Evolutionary conservation across 73 alveolate species (phyloP), one percentile per base, ranked within the genome.

Genomic region (Paramecium octaurelia): DNA sequence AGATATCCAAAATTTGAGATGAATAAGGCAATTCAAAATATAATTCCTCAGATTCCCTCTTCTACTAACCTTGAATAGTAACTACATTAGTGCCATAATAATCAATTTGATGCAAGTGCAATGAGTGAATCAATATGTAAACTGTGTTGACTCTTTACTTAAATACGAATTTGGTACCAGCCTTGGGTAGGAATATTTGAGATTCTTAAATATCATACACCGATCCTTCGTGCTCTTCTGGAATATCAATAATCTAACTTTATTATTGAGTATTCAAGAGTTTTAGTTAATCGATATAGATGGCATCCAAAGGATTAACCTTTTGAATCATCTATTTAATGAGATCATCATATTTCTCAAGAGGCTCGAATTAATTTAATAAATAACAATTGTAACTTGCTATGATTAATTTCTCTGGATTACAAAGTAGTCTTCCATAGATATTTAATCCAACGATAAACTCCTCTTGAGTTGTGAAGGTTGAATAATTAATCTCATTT

Each of bases 181-280:
- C 9, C 9, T 64, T 64, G 4, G 44, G 16, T 64, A 64, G 31
- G 14, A 64, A 27, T 16, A 64, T 64, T 64, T 64, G 12, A 2
- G 84, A 64, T 24, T 64, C 84, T 34, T 64, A n/a, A 11, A 64
- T 16, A 24, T 64, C 84, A 80, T 80, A 80, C 8, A 80, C 57
- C 2, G 91, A 80, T 23, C 57, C 57, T 80, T 80, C 91, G 46
- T 80, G 91, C 23, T 80, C 91, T 42, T 80, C 91, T 16, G 91
- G 91, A 12, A 80, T 35, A 44, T 80, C 91, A 0, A 80, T 73
- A 12, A 73, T 36, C 8, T n/a, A 73, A 36, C 59, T 40, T 40
- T 73, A 11, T 34, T 75, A 16, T 5, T 38, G 5, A 4, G 68
- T 34, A 35, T 38, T 12, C 6, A 75, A 38, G 11, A 29, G 84